Evolutionary conservation across 2,329 filamentous ascomycete species (phyloP).

Genomic region (Trichophyton mentagrophytes): DNA sequence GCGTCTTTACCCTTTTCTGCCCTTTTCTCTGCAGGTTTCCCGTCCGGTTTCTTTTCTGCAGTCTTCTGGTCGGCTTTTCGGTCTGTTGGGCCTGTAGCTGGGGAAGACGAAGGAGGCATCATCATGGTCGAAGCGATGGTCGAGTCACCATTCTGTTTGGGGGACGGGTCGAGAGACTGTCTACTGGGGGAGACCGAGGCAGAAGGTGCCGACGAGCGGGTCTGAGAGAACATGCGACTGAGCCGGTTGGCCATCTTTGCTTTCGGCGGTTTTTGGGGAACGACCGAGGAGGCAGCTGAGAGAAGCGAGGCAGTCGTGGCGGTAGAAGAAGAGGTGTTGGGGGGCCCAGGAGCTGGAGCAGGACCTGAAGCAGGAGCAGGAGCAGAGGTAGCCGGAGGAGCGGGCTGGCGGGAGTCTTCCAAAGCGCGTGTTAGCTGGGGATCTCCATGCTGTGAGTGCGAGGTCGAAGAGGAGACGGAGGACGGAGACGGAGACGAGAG

Average conservation of each 20-base stretch:
- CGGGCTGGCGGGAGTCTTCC: conserved; percentile 31
- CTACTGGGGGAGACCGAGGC: conserved; percentile 23
- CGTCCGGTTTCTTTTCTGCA: conserved; percentile 21
- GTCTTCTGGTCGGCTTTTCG: conserved; percentile 4
- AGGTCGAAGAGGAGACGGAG: conserved; percentile 21
- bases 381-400: conserved; percentile 2
- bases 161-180: neutral
- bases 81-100: neutral
- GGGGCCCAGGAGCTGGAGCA: conserved; percentile 3
- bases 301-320: neutral
- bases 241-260: conserved; percentile 34
- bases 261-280: conserved; percentile 25
- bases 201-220: conserved; percentile 15
- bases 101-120: neutral
- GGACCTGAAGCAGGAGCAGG: neutral
- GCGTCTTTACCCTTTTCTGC: conserved; percentile 18
- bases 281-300: conserved; percentile 9
- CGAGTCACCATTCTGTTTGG: neutral
- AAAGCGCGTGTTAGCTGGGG: conserved; percentile 31
- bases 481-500: conserved; percentile 31
- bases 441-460: conserved; percentile 14
- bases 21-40: conserved; percentile 22
- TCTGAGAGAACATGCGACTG: conserved; percentile 35
- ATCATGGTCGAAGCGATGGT: neutral
- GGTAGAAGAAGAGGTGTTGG: conserved; percentile 6